phyloP scores from a whole-genome alignment of 257 asterid genomes.

The Fraxinus excelsior region DNA sequence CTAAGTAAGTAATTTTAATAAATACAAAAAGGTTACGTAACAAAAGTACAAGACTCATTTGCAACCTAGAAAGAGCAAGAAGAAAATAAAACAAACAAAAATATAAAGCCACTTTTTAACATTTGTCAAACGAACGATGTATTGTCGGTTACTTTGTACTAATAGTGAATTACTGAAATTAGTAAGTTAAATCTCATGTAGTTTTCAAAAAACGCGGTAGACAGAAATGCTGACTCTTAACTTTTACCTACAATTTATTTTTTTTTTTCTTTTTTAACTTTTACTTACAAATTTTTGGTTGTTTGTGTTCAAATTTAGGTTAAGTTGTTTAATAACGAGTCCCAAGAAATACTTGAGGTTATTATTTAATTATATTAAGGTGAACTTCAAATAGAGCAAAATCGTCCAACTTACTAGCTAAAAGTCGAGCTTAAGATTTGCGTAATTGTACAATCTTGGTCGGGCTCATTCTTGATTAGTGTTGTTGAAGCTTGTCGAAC shows the following conservation, averaged over 20 bases:
- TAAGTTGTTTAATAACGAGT: no score
- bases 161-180: neutral
- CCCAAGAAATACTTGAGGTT: neutral
- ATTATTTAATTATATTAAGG: no score
- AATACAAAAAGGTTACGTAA: neutral
- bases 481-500: neutral
- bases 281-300: neutral
- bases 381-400: no score
- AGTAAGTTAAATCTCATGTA: neutral
- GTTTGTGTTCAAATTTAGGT: neutral
- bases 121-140: neutral
- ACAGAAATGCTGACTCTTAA: conserved; percentile 36
- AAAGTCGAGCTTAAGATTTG: neutral
- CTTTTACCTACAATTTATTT: no score
- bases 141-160: neutral
- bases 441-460: neutral
- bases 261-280: no score
- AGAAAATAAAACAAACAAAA: neutral
- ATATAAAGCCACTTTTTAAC: neutral
- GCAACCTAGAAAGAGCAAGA: neutral
- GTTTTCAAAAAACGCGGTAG: conserved; percentile 23
- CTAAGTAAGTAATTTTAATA: neutral
- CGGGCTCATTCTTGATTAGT: neutral
- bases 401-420: neutral
- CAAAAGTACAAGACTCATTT: neutral